Evolutionary conservation across 202 grass and related monocot genomes (phyloP), one percentile per base, ranked within the genome.

Genomic region (Saccharum hybrid): DNA sequence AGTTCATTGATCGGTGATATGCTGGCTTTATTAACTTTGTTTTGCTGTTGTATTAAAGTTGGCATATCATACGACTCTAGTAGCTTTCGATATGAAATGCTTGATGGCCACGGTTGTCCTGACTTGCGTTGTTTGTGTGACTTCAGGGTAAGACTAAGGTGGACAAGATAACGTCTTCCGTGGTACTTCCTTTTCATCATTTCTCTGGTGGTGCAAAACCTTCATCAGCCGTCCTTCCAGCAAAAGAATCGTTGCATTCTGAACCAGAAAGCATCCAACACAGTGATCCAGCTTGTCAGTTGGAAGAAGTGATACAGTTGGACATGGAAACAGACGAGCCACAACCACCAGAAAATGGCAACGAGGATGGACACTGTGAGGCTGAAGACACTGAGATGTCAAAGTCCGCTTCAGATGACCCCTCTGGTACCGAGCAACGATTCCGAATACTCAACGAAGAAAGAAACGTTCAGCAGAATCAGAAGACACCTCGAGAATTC

Each of bases 131-230:
- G 19, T 73, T 34, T 88, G 23, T 57, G 7, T 82, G 39, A 9
- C 52, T 74, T 31, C 64, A 94, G 86, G 86, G 49, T 66, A 89
- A 92, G 72, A 94, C 70, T 51, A 97, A 89, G 76, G 74, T 94
- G 76, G 94, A 93, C 66, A 87, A 90, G 86, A 90, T 97, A 77
- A 91, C 85, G 19, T 85, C 90, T 74, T 88, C 86, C 0, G 82
- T 94, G 68, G 72, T 79, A 21, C 90, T 97, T 67, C 94, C 94
- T 76, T 94, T 94, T 81, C 85, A 91, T 85, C 48, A 94, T 81
- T 94, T 92, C 82, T 81, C 86, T 34, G 86, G 90, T 43, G 77
- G 43, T 49, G 85, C 67, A 76, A 75, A 81, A 63, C 77, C 43
- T 56, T 38, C 33, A n/a, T 21, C 84, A n/a, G 15, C 37, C 28